Evolutionary conservation across 2,329 filamentous ascomycete genomes (phyloP).

Genomic region (Zarea fungicola): DNA sequence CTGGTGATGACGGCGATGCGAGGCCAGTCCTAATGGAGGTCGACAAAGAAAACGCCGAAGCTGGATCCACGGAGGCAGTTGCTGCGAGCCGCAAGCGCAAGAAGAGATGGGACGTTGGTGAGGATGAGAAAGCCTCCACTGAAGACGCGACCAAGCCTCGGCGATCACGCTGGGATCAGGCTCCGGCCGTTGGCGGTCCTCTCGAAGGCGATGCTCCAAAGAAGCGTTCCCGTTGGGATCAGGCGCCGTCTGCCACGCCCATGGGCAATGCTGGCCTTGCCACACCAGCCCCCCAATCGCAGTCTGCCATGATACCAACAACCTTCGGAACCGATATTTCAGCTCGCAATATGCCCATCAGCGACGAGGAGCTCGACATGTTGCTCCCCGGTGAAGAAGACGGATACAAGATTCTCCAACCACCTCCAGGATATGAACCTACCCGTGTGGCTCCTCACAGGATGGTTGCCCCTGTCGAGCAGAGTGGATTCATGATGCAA

Average conservation of each 20-base stretch:
- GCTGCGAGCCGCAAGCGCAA: constrained; percentile 72
- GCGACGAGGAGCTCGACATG: constrained; percentile 89
- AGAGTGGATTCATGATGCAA: constrained; percentile 94
- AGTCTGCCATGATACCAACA: constrained; percentile 46
- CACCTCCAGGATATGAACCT: constrained; percentile 87
- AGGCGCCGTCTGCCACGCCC: constrained; percentile 76
- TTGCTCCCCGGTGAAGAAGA: constrained; percentile 85
- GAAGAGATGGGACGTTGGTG: constrained; percentile 84
- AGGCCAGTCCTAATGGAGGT: constrained; percentile 68
- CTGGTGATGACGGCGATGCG: constrained; percentile 57
- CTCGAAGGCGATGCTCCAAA: constrained; percentile 53
- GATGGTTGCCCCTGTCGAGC: constrained; percentile 67
- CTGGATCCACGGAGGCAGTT: constrained; percentile 60
- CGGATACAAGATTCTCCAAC: constrained; percentile 87
- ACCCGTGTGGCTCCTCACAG: constrained; percentile 72
- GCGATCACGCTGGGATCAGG: constrained; percentile 83
- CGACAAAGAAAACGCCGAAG: constrained; percentile 69
- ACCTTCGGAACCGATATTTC: constrained; percentile 78
- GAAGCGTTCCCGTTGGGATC: constrained; percentile 85
- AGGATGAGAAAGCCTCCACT: constrained; percentile 44
- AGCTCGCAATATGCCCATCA: constrained; percentile 72
- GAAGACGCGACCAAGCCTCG: constrained; percentile 58
- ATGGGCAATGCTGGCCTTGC: constrained; percentile 68
- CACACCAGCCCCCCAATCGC: constrained; percentile 71
- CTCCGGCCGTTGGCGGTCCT: constrained; percentile 51